phyloP scores from a whole-genome alignment of 768 basidiomycete genomes.

The Imleria badia region DNA sequence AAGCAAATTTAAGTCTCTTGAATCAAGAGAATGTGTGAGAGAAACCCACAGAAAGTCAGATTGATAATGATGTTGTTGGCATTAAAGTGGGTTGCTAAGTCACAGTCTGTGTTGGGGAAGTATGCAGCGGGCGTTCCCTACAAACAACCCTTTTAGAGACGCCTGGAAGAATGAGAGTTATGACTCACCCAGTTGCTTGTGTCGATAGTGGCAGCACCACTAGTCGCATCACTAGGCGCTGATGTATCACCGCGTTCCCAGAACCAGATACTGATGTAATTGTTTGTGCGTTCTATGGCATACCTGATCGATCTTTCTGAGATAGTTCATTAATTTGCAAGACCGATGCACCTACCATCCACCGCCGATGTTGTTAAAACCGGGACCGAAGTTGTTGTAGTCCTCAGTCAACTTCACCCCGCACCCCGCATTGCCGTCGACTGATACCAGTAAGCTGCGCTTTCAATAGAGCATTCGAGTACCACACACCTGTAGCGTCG shows the following conservation, averaged over 20 bases:
- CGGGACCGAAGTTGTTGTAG: conserved; percentile 27
- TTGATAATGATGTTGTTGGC: conserved; percentile 36
- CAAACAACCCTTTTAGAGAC: not conserved
- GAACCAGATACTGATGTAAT: conserved; percentile 41
- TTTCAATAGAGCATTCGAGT: not conserved
- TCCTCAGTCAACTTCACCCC: conserved; percentile 30
- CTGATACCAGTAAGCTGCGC: conserved; percentile 9
- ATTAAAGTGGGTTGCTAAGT: conserved; percentile 37
- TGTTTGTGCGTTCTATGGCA: conserved; percentile 36
- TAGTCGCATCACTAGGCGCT: conserved; percentile 36
- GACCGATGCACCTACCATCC: conserved; percentile 35
- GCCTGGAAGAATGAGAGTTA: not conserved
- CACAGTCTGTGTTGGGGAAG: conserved; percentile 41
- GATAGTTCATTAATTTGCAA: not conserved
- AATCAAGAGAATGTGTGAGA: not conserved
- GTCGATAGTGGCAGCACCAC: conserved; percentile 17
- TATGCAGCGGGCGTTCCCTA: conserved; percentile 36
- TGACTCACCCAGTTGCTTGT: conserved; percentile 25
- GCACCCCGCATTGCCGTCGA: conserved; percentile 38
- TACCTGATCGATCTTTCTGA: conserved; percentile 27
- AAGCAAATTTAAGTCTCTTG: not conserved
- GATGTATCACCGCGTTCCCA: conserved; percentile 35
- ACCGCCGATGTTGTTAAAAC: conserved; percentile 36
- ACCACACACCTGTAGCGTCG: conserved; percentile 18
- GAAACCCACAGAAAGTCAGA: conserved; percentile 33